Evolutionary conservation across 345 rosid genomes (phyloP).

Genomic region (Chamaenerion angustifolium): DNA sequence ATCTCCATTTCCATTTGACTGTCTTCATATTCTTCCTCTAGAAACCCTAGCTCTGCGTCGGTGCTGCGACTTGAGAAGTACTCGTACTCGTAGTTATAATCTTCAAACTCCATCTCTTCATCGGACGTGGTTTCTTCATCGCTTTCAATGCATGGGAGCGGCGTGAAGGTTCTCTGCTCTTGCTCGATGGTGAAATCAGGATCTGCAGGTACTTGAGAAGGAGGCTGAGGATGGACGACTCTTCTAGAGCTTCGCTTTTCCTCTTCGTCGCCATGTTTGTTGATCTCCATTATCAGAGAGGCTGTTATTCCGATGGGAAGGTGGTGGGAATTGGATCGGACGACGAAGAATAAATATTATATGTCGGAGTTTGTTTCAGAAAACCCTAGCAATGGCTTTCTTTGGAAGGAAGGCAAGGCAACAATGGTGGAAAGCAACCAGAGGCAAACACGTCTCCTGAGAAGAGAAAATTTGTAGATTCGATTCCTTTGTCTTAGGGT

Average conservation of each 20-base stretch:
- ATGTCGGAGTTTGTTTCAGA: background rate
- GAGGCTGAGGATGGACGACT: no score
- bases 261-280: no score
- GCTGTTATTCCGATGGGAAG: background rate
- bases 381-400: constrained; percentile 4
- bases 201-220: no score
- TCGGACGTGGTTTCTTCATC: constrained; percentile 8
- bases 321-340: background rate
- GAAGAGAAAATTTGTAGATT: constrained; percentile 12
- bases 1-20: constrained; percentile 22
- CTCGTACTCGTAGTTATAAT: constrained; percentile 21
- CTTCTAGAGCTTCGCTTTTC: no score
- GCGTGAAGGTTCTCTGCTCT: background rate
- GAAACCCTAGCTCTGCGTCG: constrained; percentile 23
- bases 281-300: no score
- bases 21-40: constrained; percentile 24
- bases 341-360: background rate
- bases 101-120: constrained; percentile 9
- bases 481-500: constrained; percentile 3
- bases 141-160: constrained; percentile 23
- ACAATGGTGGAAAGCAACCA: constrained; percentile 19
- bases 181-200: no score
- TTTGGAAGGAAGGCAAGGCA: constrained; percentile 14
- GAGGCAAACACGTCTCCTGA: constrained; percentile 6
- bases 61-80: constrained; percentile 30